phyloP scores from a whole-genome alignment of 2,329 filamentous ascomycete species.

The Exserohilum rostratum region DNA sequence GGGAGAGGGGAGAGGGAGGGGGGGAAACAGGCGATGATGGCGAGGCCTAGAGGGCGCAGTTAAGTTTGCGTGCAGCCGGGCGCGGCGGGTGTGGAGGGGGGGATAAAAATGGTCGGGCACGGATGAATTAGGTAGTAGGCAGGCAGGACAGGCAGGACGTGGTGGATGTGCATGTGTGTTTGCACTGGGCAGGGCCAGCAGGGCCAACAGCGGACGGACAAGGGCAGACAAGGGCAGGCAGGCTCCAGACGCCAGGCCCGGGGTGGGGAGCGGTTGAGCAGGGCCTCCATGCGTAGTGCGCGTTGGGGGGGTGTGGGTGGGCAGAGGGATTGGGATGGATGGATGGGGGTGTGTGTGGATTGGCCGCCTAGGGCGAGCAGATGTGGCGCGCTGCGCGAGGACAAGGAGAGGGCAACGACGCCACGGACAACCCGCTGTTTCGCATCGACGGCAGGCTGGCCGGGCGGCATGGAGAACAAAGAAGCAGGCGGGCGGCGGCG shows the following conservation, averaged over 20 bases:
- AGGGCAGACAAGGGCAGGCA: neutral
- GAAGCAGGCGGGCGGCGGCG: neutral
- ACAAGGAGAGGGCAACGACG: conserved; percentile 18
- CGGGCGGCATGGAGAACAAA: neutral
- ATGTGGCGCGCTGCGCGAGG: conserved; percentile 14
- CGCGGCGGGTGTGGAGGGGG: conserved; percentile 25
- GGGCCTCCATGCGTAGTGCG: conserved; percentile 1
- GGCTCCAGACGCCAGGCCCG: conserved; percentile 20
- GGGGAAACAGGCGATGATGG: neutral
- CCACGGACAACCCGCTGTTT: conserved; percentile 31
- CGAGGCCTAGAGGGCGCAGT: conserved; percentile 14
- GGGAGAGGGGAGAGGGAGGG: conserved; percentile 1
- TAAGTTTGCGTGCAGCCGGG: conserved; percentile 7
- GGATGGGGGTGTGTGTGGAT: neutral
- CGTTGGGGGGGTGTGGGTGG: too few species aligned
- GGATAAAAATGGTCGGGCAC: conserved; percentile 32
- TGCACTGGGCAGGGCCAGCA: conserved; percentile 11
- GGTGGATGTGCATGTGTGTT: neutral
- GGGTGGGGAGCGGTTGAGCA: conserved; percentile 14
- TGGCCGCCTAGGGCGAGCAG: conserved; percentile 26
- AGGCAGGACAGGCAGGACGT: neutral
- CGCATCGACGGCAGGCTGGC: conserved; percentile 21
- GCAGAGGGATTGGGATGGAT: too few species aligned
- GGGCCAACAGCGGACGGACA: neutral
- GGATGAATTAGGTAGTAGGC: conserved; percentile 18